Conservation (phyloP, 2,329 filamentous ascomycete genomes). For the Pseudogymnoascus verrucosus region DNA sequence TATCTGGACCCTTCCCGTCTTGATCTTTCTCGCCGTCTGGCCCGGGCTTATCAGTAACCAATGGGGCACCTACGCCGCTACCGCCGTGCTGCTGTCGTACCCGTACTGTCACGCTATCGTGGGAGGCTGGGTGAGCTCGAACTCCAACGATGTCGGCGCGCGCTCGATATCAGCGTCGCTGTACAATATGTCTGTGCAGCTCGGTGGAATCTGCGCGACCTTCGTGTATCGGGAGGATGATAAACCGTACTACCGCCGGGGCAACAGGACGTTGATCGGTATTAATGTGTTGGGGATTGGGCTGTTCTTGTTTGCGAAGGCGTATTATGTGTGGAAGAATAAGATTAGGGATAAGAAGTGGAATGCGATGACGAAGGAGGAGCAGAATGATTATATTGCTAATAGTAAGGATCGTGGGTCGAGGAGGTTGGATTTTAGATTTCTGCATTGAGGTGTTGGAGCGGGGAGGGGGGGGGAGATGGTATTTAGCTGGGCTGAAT, state of each 20-base stretch:
- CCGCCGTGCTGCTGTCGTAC: slow-evolving; percentile 23
- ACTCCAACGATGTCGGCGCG: slow-evolving; percentile 54
- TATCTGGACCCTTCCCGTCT: slow-evolving; percentile 34
- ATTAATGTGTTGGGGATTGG: slow-evolving; percentile 38
- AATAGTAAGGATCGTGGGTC: slow-evolving; percentile 31
- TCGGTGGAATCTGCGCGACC: slow-evolving; percentile 33
- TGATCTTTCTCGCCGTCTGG: slow-evolving; percentile 30
- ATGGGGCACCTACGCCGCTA: slow-evolving; percentile 32
- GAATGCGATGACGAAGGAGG: slow-evolving; percentile 37
- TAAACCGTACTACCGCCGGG: slow-evolving; percentile 42
- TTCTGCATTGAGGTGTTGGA: slow-evolving; percentile 25
- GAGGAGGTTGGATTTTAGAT: slow-evolving; percentile 32
- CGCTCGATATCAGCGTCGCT: slow-evolving; percentile 54
- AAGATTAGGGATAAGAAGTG: slow-evolving; percentile 33
- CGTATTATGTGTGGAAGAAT: slow-evolving; percentile 41
- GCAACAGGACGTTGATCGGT: slow-evolving; percentile 46
- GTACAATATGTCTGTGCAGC: slow-evolving; percentile 48
- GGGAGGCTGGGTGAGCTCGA: slow-evolving; percentile 41
- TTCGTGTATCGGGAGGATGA: slow-evolving; percentile 39
- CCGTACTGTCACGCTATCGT: slow-evolving; percentile 25
- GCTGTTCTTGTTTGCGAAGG: slow-evolving; percentile 37
- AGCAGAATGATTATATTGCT: slow-evolving; percentile 37
- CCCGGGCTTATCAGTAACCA: slow-evolving; percentile 20
- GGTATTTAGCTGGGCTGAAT: not conserved
- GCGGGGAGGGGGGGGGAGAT: not conserved